phyloP scores from a whole-genome alignment of 2,329 filamentous ascomycete genomes.

The Fusarium foetens region DNA sequence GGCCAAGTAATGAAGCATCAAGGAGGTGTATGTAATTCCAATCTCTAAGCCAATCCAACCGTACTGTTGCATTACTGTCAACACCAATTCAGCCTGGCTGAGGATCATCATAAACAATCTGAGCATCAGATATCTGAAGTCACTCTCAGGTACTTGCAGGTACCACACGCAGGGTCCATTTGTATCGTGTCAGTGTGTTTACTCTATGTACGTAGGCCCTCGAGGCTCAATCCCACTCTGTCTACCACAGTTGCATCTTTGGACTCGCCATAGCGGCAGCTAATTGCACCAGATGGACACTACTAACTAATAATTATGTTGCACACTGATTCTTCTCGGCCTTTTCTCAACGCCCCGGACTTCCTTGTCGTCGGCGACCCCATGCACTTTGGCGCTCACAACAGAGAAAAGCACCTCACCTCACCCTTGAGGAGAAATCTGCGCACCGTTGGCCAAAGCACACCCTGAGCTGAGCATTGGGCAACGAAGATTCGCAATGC shows the following conservation, averaged over 20 bases:
- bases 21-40: conserved; percentile 9
- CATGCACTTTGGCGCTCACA: conserved; percentile 12
- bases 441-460: conserved; percentile 34
- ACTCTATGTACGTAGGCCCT: background rate
- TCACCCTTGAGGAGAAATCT: conserved; percentile 25
- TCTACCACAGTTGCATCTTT: conserved; percentile 3
- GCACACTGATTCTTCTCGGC: conserved; percentile 17
- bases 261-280: conserved; percentile 33
- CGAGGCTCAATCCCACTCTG: conserved; percentile 26
- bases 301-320: conserved; percentile 2
- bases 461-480: conserved; percentile 31
- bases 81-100: conserved; percentile 15
- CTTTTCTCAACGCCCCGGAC: conserved; percentile 19
- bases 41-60: conserved; percentile 23
- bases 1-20: conserved; percentile 1
- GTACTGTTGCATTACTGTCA: conserved; percentile 2
- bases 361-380: conserved; percentile 24
- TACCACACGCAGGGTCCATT: conserved; percentile 10
- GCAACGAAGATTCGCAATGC: conserved; percentile 29
- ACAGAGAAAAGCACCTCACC: conserved; percentile 12
- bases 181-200: background rate
- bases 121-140: conserved; percentile 5
- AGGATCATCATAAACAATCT: background rate
- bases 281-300: conserved; percentile 31
- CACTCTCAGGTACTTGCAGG: conserved; percentile 25